Percentiles rank a stretch among this genome's conserved stretches.
These are phyloP conservation scores for Potentilla sterilis DNA, from an alignment of 306 rosid genomes.

Conservation along the genomic window DNA sequence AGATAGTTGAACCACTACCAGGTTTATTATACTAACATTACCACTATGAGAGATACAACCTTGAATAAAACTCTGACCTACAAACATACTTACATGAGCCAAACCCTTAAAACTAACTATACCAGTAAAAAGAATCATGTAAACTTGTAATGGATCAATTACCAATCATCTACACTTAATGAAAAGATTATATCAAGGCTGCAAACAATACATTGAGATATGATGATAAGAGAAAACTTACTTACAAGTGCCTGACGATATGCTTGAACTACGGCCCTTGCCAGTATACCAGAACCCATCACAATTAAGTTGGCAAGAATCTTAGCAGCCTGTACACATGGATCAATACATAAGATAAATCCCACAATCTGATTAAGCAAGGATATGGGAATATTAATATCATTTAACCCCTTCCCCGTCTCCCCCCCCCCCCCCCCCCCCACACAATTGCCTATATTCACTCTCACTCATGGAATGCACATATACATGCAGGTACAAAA, in stretches of 20 bases:
- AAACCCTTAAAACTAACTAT: not conserved
- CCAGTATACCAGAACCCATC: conserved; percentile 77
- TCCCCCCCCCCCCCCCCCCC: too few relatives aligned
- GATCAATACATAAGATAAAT: not conserved
- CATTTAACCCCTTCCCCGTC: not conserved
- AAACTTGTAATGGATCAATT: not conserved
- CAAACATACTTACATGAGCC: not conserved
- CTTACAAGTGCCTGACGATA: conserved; percentile 84
- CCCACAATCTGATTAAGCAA: not conserved
- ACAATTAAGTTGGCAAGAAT: conserved; percentile 75
- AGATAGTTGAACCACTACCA: not conserved
- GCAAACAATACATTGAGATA: not conserved
- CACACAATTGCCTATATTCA: too few relatives aligned
- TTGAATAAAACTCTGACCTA: not conserved
- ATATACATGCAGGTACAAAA: not conserved
- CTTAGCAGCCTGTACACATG: conserved; percentile 70
- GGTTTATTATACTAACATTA: not conserved
- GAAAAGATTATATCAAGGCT: not conserved
- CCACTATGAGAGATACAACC: not conserved
- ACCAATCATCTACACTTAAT: not conserved
- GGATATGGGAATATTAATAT: not conserved
- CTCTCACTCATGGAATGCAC: not conserved
- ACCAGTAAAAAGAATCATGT: not conserved
- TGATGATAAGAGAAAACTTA: conserved; percentile 32
- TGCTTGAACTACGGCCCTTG: conserved; percentile 74